Evolutionary conservation across 176 grass and related monocot species (phyloP).

Genomic region (Carex pumila): DNA sequence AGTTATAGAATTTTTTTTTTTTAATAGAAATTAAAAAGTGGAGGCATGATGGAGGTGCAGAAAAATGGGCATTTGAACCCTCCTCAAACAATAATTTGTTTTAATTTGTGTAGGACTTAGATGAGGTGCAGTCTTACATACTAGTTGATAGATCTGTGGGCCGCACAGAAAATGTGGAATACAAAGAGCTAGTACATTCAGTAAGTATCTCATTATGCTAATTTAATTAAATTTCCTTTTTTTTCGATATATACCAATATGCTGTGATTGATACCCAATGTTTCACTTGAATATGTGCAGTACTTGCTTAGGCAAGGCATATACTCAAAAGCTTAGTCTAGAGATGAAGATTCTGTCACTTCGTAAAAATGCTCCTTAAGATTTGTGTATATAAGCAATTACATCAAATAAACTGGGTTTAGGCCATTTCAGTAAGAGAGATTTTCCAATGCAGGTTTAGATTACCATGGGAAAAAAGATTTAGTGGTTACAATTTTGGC

Average conservation of each 20-base stretch:
- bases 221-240: background rate
- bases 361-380: background rate
- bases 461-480: background rate
- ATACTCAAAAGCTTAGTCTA: constrained; percentile 1
- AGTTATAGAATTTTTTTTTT: too few species aligned
- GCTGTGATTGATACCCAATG: background rate
- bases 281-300: background rate
- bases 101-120: constrained; percentile 44
- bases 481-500: background rate
- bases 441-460: background rate
- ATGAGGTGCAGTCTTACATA: constrained; percentile 97
- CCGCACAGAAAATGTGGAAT: constrained; percentile 25
- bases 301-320: background rate
- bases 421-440: background rate
- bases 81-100: constrained; percentile 1
- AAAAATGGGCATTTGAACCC: too few species aligned
- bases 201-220: constrained; percentile 38
- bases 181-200: constrained; percentile 45
- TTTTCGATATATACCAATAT: background rate
- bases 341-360: background rate
- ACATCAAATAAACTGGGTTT: background rate
- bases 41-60: too few species aligned
- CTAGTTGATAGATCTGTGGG: constrained; percentile 45
- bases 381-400: background rate
- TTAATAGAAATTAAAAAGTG: too few species aligned